Evolutionary conservation across 805 yeast genomes (phyloP).

Genomic region (Kluyveromyces dobzhanskii): DNA sequence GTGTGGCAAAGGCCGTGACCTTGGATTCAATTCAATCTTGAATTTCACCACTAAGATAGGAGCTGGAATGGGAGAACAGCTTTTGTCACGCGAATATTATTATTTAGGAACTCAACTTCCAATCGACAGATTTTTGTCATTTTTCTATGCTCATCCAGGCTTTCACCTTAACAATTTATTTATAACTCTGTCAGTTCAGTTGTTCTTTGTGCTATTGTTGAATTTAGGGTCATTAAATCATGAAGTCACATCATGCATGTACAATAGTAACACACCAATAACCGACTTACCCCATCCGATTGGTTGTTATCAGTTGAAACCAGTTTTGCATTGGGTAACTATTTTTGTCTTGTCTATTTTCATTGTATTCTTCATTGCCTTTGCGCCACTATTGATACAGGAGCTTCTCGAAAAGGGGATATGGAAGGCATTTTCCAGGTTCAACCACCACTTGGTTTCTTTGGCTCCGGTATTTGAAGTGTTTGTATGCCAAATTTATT

Average conservation of each 20-base stretch:
- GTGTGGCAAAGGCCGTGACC: conserved; percentile 94
- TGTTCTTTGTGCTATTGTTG: conserved; percentile 72
- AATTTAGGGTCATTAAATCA: conserved; percentile 72
- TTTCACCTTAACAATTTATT: conserved; percentile 88
- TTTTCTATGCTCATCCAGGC: conserved; percentile 95
- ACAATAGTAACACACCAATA: conserved; percentile 56
- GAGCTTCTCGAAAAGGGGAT: conserved; percentile 82
- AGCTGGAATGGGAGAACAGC: conserved; percentile 97
- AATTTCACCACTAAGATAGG: conserved; percentile 95
- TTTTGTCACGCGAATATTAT: conserved; percentile 84
- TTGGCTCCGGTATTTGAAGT: conserved; percentile 90
- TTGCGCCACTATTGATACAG: conserved; percentile 79
- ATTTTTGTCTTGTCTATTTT: conserved; percentile 83
- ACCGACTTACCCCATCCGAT: conserved; percentile 67
- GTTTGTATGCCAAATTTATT: conserved; percentile 88
- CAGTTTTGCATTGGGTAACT: conserved; percentile 85
- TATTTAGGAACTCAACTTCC: conserved; percentile 86
- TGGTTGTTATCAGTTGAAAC: conserved; percentile 80
- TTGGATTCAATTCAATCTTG: conserved; percentile 86
- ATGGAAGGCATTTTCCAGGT: conserved; percentile 61
- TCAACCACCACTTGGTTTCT: conserved; percentile 69
- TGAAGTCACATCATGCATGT: conserved; percentile 63
- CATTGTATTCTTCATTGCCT: conserved; percentile 88
- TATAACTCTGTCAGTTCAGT: conserved; percentile 77
- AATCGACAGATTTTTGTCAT: conserved; percentile 80